Base-by-base conservation (phyloP, 2,329 filamentous ascomycete species). In the Colletotrichum tropicicola region DNA sequence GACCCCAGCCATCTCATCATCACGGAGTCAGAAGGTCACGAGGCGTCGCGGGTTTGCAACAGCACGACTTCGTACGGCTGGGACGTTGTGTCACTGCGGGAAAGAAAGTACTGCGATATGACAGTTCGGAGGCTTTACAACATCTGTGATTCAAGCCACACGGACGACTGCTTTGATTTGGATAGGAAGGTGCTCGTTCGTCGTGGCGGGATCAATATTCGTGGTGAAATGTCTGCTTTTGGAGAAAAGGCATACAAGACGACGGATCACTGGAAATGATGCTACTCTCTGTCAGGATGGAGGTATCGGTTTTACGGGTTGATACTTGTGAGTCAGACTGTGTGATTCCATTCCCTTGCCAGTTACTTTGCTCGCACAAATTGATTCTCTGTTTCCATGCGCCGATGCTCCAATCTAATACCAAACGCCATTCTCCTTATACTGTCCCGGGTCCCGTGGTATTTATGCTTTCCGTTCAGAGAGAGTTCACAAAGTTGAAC, bases 401-500 rank as follows among this genome's bases (percentile, higher is more conserved):
- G n/a, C n/a, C n/a, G n/a, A n/a, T n/a, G n/a, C n/a, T n/a, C n/a
- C n/a, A n/a, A n/a, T n/a, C n/a, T n/a, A n/a, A n/a, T n/a, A n/a
- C 32, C 19, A 15, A 13, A 7, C 8, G 12, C 13, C 3, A 5
- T 41, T 13, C 9, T n/a, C n/a, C n/a, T n/a, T n/a, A n/a, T n/a
- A n/a, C n/a, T n/a, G n/a, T n/a, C n/a, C n/a, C n/a, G n/a, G n/a
- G n/a, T n/a, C n/a, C n/a, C n/a, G n/a, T n/a, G n/a, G n/a, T n/a
- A n/a, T n/a, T n/a, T n/a, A n/a, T n/a, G n/a, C n/a, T 28, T 3
- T 4, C 9, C 6, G 19, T 12, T 47, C 21, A 61, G 9, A 56
- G 25, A 0, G 44, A 51, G 25, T 27, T 56, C 8, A 65, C 27
- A 44, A 66, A 77, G 41, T 85, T 85, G 69, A 82, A 83, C 1